phyloP scores from a whole-genome alignment of 1,284 basidiomycete genomes.

The Mrakiaceae sp. region DNA sequence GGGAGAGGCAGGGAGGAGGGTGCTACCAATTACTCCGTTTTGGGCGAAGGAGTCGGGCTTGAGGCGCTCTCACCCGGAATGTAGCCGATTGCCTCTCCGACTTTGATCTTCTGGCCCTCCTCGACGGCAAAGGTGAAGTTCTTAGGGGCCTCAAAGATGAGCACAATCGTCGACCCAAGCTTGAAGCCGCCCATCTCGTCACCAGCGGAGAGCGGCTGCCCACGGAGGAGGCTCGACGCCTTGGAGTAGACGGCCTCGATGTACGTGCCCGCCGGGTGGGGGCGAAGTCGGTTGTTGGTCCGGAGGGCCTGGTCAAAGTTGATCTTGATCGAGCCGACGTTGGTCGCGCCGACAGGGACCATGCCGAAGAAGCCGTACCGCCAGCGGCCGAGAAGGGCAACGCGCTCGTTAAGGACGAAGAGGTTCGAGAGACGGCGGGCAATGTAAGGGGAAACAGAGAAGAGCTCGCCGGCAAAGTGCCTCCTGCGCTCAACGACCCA shows the following conservation, averaged over 20 bases:
- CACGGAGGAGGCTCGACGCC: slow-evolving; percentile 68
- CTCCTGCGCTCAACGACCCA: slow-evolving; percentile 95
- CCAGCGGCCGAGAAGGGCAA: slow-evolving; percentile 93
- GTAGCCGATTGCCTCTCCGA: slow-evolving; percentile 54
- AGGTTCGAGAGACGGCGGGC: slow-evolving; percentile 82
- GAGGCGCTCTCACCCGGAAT: background rate
- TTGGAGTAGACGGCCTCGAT: slow-evolving; percentile 80
- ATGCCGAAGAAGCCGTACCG: slow-evolving; percentile 91
- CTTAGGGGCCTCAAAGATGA: slow-evolving; percentile 90
- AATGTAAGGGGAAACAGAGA: slow-evolving; percentile 94
- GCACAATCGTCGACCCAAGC: slow-evolving; percentile 87
- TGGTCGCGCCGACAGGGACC: slow-evolving; percentile 96
- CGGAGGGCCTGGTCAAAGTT: slow-evolving; percentile 87
- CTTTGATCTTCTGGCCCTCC: slow-evolving; percentile 74
- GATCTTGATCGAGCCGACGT: slow-evolving; percentile 91
- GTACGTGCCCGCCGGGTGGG: slow-evolving; percentile 75
- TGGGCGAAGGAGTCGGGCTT: background rate
- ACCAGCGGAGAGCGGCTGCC: slow-evolving; percentile 74
- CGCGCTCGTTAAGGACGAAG: slow-evolving; percentile 95
- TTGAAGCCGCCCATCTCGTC: slow-evolving; percentile 98
- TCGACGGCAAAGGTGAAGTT: slow-evolving; percentile 71
- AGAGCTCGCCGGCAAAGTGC: slow-evolving; percentile 94
- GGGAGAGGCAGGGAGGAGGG: background rate
- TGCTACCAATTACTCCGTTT: background rate
- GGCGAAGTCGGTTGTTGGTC: slow-evolving; percentile 61